phyloP scores from a whole-genome alignment of 169 alveolate species.

The Cryptosporidium felis region DNA sequence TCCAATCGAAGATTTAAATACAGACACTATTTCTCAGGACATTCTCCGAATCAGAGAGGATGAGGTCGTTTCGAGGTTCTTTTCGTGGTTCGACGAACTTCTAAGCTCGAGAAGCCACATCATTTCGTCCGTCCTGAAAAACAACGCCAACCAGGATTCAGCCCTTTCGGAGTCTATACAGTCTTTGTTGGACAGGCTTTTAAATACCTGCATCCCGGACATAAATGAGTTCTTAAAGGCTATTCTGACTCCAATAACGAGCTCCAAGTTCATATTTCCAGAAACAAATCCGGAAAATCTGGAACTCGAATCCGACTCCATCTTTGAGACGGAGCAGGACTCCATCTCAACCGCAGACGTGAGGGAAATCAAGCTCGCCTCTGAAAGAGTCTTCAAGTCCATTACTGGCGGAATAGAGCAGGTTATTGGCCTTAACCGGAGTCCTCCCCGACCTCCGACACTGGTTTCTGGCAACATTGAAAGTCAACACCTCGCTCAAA shows the following conservation, averaged over 20 bases:
- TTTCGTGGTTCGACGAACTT: slow-evolving; percentile 37
- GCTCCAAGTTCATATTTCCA: slow-evolving; percentile 22
- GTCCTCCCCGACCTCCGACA: too few species aligned
- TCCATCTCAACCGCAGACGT: slow-evolving; percentile 3
- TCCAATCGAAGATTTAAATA: slow-evolving; percentile 19
- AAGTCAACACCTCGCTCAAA: background rate
- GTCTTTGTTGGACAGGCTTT: background rate
- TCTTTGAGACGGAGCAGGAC: slow-evolving; percentile 25
- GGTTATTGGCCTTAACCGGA: too few species aligned
- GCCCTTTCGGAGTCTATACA: slow-evolving; percentile 8
- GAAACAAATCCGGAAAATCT: slow-evolving; percentile 19
- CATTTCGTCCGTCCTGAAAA: background rate
- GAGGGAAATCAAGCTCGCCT: slow-evolving; percentile 10
- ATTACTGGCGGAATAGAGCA: background rate
- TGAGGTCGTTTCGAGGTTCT: slow-evolving; percentile 37
- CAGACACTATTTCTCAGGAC: background rate
- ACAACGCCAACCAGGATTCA: background rate
- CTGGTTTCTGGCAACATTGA: too few species aligned
- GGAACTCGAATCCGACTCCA: slow-evolving; percentile 14
- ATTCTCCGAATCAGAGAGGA: slow-evolving; percentile 48
- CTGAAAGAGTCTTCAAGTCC: slow-evolving; percentile 22
- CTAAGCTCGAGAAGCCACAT: background rate
- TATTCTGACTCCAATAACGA: slow-evolving; percentile 2
- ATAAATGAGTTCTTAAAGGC: background rate
- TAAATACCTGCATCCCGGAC: background rate